A percentile compares a stretch with the other conserved stretches of the same genome.
phyloP scores from a whole-genome alignment of 352 stramenopile genomes.

The Aphanomyces astaci region DNA sequence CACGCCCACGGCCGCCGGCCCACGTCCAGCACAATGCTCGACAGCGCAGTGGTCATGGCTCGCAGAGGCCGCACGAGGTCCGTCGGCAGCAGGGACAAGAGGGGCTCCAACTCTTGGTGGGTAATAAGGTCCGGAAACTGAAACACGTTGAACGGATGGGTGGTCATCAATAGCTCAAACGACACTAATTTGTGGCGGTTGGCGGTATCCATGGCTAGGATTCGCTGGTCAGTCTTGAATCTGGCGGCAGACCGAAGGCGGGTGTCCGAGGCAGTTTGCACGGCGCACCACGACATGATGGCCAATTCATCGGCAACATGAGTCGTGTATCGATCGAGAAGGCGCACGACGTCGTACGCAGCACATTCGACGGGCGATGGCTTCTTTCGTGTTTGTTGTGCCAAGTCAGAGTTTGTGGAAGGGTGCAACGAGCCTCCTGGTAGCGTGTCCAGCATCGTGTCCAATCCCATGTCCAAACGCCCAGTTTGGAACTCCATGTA shows the following conservation, averaged over 20 bases:
- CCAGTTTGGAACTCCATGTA: background rate
- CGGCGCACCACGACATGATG: background rate
- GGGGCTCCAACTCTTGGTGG: background rate
- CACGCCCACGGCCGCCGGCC: conserved; percentile 32
- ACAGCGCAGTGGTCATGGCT: conserved; percentile 19
- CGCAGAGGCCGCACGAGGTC: background rate
- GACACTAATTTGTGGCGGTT: background rate
- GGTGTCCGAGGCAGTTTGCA: background rate
- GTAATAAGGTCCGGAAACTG: background rate
- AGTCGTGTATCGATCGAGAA: background rate
- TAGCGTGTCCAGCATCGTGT: background rate
- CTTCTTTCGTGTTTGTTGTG: too few species aligned
- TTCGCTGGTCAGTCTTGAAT: background rate
- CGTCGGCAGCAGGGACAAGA: background rate
- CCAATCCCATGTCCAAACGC: background rate
- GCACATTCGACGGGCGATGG: too few species aligned
- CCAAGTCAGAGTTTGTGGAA: too few species aligned
- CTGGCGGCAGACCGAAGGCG: background rate
- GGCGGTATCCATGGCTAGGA: background rate
- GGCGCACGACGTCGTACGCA: background rate
- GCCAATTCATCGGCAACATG: background rate
- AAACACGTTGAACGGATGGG: background rate
- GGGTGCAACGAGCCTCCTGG: background rate
- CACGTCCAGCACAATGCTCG: conserved; percentile 38
- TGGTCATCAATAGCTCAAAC: background rate